Conservation (phyloP, 2,329 filamentous ascomycete genomes). For the Ophiognomonia clavigignenti-juglandacearum region DNA sequence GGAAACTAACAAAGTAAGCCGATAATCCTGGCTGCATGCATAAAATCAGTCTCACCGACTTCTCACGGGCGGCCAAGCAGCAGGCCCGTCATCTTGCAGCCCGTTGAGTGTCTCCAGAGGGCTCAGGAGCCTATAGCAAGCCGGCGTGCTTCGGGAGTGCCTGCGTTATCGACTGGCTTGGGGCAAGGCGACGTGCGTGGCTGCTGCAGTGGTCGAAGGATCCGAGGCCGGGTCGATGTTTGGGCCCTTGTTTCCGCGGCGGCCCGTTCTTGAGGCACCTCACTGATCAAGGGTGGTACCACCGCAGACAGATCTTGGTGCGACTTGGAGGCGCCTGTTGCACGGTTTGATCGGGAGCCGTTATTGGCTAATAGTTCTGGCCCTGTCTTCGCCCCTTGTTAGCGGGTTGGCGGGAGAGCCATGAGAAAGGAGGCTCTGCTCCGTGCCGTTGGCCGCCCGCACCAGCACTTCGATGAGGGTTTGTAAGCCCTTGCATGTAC, state of each 20-base stretch:
- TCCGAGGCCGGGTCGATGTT: not conserved
- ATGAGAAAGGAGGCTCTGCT: conserved; percentile 10
- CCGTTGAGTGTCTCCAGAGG: too few relatives aligned
- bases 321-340: too few relatives aligned
- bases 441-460: not conserved
- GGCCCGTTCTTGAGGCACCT: not conserved
- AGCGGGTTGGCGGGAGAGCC: too few relatives aligned
- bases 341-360: too few relatives aligned
- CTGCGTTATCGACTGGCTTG: conserved; percentile 2
- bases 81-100: not conserved
- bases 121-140: not conserved
- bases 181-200: too few relatives aligned
- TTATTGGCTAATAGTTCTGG: too few relatives aligned
- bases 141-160: not conserved
- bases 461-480: not conserved
- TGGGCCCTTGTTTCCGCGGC: not conserved
- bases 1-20: not conserved
- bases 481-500: too few relatives aligned
- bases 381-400: too few relatives aligned
- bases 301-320: not conserved
- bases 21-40: not conserved
- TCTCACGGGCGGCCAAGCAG: not conserved
- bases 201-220: not conserved
- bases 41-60: not conserved
- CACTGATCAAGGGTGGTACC: too few relatives aligned